Percentiles rank a stretch among this genome's conserved stretches.
Conservation (phyloP, 768 basidiomycete genomes). For the Panellus pusillus region DNA sequence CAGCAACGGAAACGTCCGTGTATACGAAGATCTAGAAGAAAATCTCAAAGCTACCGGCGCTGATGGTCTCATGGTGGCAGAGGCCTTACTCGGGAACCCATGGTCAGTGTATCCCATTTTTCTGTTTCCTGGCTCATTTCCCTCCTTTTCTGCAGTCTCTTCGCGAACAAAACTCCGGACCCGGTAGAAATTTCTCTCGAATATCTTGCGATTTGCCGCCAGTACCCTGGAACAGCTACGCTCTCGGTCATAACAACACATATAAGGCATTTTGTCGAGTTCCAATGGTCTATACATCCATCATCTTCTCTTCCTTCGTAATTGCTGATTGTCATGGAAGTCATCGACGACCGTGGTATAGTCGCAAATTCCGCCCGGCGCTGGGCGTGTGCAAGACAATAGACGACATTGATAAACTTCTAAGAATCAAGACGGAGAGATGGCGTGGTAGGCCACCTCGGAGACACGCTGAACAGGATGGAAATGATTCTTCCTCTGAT, state of each 20-base stretch:
- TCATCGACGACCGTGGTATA: conserved; percentile 54
- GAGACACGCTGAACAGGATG: conserved; percentile 25
- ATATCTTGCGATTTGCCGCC: conserved; percentile 62
- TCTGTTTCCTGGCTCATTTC: neutral
- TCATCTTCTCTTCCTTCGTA: conserved; percentile 12
- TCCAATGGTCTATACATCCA: conserved; percentile 54
- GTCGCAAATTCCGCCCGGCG: conserved; percentile 48
- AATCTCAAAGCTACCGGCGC: conserved; percentile 61
- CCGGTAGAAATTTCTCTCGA: conserved; percentile 68
- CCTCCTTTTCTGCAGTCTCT: conserved; percentile 45
- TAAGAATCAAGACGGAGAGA: conserved; percentile 38
- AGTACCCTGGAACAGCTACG: conserved; percentile 49
- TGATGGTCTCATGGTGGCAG: conserved; percentile 81
- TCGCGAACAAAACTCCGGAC: conserved; percentile 53
- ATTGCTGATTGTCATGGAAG: conserved; percentile 26
- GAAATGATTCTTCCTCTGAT: conserved; percentile 17
- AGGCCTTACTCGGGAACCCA: conserved; percentile 73
- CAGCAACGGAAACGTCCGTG: conserved; percentile 78
- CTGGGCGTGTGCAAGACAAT: conserved; percentile 42
- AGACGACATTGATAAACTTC: conserved; percentile 39
- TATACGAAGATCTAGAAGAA: conserved; percentile 51
- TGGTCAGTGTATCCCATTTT: conserved; percentile 43
- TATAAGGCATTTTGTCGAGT: conserved; percentile 65
- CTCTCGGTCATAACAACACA: conserved; percentile 59
- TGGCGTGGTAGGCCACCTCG: conserved; percentile 45